Evolutionary conservation across 2,329 filamentous ascomycete species (phyloP).

Genomic region (Aspergillus ochraceus): DNA sequence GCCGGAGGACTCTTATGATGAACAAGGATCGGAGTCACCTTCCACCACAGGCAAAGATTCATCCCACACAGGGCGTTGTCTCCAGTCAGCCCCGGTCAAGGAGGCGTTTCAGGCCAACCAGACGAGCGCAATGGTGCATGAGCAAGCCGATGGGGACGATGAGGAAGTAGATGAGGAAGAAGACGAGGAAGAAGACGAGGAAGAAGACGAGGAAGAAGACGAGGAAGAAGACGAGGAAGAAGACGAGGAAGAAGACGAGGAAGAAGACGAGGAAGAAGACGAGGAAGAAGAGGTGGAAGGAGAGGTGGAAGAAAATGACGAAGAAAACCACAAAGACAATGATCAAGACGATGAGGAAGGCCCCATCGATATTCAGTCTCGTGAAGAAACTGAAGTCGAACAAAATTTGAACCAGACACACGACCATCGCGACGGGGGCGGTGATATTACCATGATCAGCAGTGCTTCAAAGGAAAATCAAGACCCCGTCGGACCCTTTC

Average conservation of each 20-base stretch:
- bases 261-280: too few relatives aligned
- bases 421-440: slow-evolving; percentile 11
- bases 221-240: too few relatives aligned
- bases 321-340: too few relatives aligned
- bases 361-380: neutral
- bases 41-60: neutral
- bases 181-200: too few relatives aligned
- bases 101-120: neutral
- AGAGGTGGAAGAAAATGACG: too few relatives aligned
- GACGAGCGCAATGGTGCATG: neutral
- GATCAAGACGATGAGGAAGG: slow-evolving; percentile 1
- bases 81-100: neutral
- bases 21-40: neutral
- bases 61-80: too few relatives aligned
- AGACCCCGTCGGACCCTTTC: neutral
- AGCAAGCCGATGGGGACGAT: too few relatives aligned
- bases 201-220: too few relatives aligned
- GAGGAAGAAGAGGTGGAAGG: too few relatives aligned
- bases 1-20: neutral
- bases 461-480: neutral
- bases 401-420: neutral
- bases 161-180: neutral
- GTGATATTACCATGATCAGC: slow-evolving; percentile 20
- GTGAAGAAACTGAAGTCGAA: neutral
- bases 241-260: too few relatives aligned